Evolutionary conservation across 164 flowering plant genomes (phyloP).

Genomic region (Tetracentron sinense): DNA sequence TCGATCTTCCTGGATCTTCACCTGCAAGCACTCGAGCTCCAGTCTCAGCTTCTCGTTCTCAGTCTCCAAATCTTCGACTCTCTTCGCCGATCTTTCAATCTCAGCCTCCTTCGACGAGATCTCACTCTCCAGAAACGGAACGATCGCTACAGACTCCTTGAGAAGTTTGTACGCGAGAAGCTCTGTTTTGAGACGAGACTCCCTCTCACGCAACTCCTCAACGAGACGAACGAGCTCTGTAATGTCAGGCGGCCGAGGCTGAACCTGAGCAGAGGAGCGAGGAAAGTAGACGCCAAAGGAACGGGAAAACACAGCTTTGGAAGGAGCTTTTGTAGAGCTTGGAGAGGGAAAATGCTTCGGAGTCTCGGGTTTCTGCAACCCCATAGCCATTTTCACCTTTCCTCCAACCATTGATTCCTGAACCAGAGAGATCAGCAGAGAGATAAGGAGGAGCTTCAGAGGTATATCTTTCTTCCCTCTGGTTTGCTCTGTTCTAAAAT

Average conservation of each 20-base stretch:
- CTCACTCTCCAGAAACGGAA: slow-evolving; percentile 66
- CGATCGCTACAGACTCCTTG: slow-evolving; percentile 61
- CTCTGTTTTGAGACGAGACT: slow-evolving; percentile 59
- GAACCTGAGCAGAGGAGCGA: background rate
- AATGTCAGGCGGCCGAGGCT: background rate
- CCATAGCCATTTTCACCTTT: slow-evolving; percentile 67
- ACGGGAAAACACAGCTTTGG: slow-evolving; percentile 46
- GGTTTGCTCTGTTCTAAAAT: background rate
- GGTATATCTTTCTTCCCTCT: background rate
- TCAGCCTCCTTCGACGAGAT: slow-evolving; percentile 41
- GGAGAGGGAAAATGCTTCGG: slow-evolving; percentile 19
- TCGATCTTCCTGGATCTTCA: background rate
- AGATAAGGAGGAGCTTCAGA: background rate
- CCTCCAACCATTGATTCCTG: slow-evolving; percentile 63
- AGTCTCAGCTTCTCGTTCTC: slow-evolving; percentile 48
- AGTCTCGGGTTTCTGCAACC: slow-evolving; percentile 46
- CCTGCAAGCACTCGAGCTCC: slow-evolving; percentile 27
- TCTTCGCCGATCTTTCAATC: slow-evolving; percentile 24
- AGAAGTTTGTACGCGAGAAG: slow-evolving; percentile 65
- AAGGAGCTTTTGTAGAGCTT: background rate
- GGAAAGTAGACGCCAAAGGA: slow-evolving; percentile 45
- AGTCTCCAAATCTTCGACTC: slow-evolving; percentile 37
- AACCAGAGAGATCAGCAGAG: background rate
- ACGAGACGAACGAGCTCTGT: background rate
- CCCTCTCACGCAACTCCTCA: background rate